A percentile compares a stretch with the other conserved stretches of the same genome.
phyloP scores from a whole-genome alignment of 2,329 filamentous ascomycete species.

The Tolypocladium ovalisporum region DNA sequence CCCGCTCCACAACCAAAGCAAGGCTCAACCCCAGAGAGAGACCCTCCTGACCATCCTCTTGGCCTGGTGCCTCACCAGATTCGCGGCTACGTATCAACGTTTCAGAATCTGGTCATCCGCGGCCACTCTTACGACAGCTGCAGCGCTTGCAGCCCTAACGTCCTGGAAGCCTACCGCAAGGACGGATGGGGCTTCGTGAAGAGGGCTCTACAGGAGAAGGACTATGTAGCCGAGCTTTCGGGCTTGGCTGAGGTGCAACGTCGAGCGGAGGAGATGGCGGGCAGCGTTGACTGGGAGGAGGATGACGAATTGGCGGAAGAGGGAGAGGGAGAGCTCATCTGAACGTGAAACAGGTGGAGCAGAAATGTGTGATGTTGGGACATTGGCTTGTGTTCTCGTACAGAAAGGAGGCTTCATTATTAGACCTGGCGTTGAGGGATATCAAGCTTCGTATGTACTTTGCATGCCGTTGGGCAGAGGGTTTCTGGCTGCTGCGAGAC shows the following conservation, averaged over 20 bases:
- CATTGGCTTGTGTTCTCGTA: not conserved
- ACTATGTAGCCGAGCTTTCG: constrained; percentile 68
- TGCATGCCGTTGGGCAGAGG: not conserved
- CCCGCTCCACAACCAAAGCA: constrained; percentile 39
- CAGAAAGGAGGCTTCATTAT: not conserved
- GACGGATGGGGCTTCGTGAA: constrained; percentile 71
- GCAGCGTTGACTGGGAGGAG: constrained; percentile 50
- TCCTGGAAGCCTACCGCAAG: constrained; percentile 55
- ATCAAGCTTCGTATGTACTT: not conserved
- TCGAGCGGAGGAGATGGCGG: constrained; percentile 38
- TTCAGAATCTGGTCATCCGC: constrained; percentile 61
- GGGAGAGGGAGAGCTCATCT: constrained; percentile 44
- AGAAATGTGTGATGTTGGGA: too few species aligned
- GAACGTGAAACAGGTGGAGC: not conserved
- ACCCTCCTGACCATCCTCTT: constrained; percentile 48
- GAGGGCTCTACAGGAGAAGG: constrained; percentile 60
- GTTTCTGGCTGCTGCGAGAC: not conserved
- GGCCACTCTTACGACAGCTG: constrained; percentile 71
- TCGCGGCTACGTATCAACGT: constrained; percentile 64
- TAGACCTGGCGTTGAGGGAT: not conserved
- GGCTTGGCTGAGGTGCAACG: constrained; percentile 63
- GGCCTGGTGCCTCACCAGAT: constrained; percentile 71
- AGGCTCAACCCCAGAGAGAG: constrained; percentile 36
- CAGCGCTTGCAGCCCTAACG: constrained; percentile 64
- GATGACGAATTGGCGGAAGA: constrained; percentile 39